Evolutionary conservation across 768 basidiomycete species (phyloP).

Genomic region (Auricularia heimuer): DNA sequence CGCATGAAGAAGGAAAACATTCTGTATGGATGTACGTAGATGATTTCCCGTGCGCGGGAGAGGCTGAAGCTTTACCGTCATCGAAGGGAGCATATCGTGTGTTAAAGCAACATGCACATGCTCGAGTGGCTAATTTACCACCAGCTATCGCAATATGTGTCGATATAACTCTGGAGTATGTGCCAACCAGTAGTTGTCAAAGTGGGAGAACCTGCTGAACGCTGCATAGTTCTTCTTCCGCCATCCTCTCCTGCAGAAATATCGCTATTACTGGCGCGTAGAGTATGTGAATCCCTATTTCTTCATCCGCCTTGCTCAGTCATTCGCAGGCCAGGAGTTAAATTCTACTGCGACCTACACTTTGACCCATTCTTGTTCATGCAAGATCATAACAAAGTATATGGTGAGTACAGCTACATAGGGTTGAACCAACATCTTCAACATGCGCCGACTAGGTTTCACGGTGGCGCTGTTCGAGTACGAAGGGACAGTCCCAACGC

Average conservation of each 20-base stretch:
- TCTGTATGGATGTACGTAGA: constrained; percentile 38
- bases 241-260: constrained; percentile 65
- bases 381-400: constrained; percentile 71
- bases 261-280: constrained; percentile 85
- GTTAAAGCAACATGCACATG: constrained; percentile 19
- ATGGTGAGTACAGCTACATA: constrained; percentile 37
- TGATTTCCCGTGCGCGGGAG: constrained; percentile 5
- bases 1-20: constrained; percentile 52
- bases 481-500: constrained; percentile 65
- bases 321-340: constrained; percentile 53
- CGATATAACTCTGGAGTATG: constrained; percentile 85
- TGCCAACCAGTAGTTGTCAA: constrained; percentile 8
- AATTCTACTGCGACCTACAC: constrained; percentile 71
- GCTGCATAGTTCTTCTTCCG: constrained; percentile 64
- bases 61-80: neutral
- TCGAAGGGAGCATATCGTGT: constrained; percentile 61
- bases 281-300: constrained; percentile 42
- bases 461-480: constrained; percentile 74
- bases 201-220: neutral
- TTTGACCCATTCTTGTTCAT: constrained; percentile 73
- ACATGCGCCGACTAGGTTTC: constrained; percentile 40
- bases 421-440: neutral
- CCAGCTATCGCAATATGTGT: constrained; percentile 85
- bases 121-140: neutral
- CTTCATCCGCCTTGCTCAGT: constrained; percentile 1